Evolutionary conservation across 805 yeast genomes (phyloP), one percentile per base, ranked within the genome.

Genomic region (Schwanniomyces pseudopolymorphus): DNA sequence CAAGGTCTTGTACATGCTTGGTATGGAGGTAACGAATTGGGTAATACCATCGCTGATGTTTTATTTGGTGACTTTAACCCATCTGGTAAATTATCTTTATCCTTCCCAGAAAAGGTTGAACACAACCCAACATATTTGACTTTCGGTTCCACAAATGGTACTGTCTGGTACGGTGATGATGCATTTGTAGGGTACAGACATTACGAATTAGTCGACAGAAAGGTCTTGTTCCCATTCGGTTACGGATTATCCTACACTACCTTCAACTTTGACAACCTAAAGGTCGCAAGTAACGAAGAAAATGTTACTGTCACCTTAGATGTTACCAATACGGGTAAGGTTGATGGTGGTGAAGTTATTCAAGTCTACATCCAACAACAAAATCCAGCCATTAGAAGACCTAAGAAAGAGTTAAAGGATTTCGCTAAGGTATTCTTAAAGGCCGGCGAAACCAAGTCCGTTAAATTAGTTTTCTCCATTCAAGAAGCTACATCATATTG

Each of bases 161-260:
- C 75, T 43, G 79, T 75, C 26, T 55, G 77, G 45, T 84, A 83
- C 54, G 86, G 87, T 48, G 89, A 84, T 60, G 86, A 82, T 56
- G 77, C 83, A 39, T 83, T 71, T 59, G 79, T 83, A 43, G 88
- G 87, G 17, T 82, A 83, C 67, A 68, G 81, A 48, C 80, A 65
- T 66, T 84, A 79, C 61, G 87, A 83, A 55, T 77, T 77, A 60
- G 58, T 67, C 31, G 70, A 75, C 50, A 64, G 61, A 36, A 69
- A 70, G 22, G 81, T 78, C 4, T 66, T 75, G 41, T 83, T 75
- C 69, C 83, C 86, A 37, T 84, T 83, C 61, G 87, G 87, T 4
- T 72, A 61, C 54, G 87, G 87, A 40, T 70, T 82, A 50, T 81
- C 87, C 1, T 83, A 81, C 66, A 76, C 86, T 17, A 52, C 70